Percentiles rank a stretch among this genome's conserved stretches.
Evolutionary conservation across 2,329 filamentous ascomycete genomes (phyloP).

Genomic region (Fusarium dlaminii): DNA sequence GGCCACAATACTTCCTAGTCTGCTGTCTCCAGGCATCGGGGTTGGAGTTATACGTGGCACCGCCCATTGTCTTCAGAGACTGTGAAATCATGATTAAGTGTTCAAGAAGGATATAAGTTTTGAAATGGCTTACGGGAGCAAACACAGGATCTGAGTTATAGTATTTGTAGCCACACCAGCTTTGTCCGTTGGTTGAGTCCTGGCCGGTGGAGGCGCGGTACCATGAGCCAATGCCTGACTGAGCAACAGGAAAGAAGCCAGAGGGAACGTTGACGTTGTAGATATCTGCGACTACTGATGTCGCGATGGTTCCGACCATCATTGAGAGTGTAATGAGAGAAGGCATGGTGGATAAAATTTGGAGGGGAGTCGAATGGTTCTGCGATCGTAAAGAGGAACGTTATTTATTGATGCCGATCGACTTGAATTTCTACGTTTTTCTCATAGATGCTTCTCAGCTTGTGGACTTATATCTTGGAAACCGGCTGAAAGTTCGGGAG

Average conservation of each 20-base stretch:
- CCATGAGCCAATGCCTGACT: neutral
- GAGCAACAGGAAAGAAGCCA: neutral
- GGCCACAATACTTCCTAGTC: neutral
- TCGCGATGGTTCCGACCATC: neutral
- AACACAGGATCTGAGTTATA: neutral
- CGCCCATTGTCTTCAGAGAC: neutral
- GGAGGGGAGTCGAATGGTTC: fast-evolving
- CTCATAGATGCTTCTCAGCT: fast-evolving
- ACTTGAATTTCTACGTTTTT: fast-evolving
- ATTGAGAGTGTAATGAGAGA: neutral
- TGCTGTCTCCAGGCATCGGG: neutral
- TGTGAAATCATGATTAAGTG: neutral
- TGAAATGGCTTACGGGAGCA: neutral
- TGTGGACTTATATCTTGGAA: neutral
- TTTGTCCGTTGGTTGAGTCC: neutral
- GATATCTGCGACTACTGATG: neutral
- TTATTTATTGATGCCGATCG: neutral
- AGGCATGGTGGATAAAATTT: neutral
- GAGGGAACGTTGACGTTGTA: neutral
- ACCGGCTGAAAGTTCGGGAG: fast-evolving
- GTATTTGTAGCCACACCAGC: neutral
- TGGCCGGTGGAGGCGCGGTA: neutral
- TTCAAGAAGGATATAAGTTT: fast-evolving
- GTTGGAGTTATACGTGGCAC: neutral
- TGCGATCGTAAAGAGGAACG: neutral